Base-by-base conservation (phyloP, 2,329 filamentous ascomycete genomes). In the Fusarium liriodendri region DNA sequence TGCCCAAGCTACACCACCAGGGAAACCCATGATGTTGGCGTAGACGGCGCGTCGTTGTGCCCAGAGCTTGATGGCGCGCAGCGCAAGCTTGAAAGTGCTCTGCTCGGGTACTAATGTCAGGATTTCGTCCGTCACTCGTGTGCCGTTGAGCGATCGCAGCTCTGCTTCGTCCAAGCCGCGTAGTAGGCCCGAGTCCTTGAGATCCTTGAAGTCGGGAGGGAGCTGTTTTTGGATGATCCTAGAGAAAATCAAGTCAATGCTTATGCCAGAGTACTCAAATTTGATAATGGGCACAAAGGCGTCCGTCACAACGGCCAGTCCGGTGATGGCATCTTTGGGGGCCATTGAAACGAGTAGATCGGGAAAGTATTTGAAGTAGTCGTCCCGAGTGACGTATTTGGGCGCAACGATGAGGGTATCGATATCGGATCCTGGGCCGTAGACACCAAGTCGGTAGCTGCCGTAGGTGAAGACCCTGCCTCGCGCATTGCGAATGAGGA, bases 261-360 rank as follows among this genome's bases (percentile, higher is more conserved):
- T 97, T 81, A 99, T 97, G 59, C 92, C 94, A 61, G 89, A 91
- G 76, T 97, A 94, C 81, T 97, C 94, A 79, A 98, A 94, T 82
- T 98, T 98, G 86, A 99, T 98, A 81, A 99, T 97, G 57, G 97
- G 97, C 9, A 98, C 96, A 79, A 94, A 97, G 5, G 96, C 95
- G 79, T 97, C 96, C 57, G 92, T 92, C 40, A 99, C 97, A 0
- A 93, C 90, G 3, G 94, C 92, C 78, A 98, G 87, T 80, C 97
- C 94, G 69, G 93, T 93, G 77, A 98, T 94, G 68, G 95, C 89
- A n/a, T 92, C 93, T 40, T 90, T 85, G 10, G 93, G 90, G 1
- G 94, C 91, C 89, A 97, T 92, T 75, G 92, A 88, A 76, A 92
- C 86, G 58, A 99, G 89, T 57, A 97, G 85, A 22, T 90, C 87